Base-by-base conservation (phyloP, 1,284 basidiomycete genomes). In the Xerocomus minutiporus region DNA sequence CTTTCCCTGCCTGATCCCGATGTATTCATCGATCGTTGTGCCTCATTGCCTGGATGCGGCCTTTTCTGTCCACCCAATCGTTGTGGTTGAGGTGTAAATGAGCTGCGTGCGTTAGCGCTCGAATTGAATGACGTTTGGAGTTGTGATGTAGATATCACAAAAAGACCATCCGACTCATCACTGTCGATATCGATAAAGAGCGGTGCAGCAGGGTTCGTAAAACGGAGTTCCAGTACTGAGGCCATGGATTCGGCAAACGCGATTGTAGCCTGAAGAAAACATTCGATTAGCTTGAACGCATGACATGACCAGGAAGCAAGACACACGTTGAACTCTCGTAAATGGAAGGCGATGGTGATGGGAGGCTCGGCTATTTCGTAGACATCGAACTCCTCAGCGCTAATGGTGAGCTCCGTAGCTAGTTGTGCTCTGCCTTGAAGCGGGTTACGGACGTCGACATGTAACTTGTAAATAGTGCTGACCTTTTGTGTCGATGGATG, bases 271-370 rank as follows among this genome's bases (percentile, higher is more conserved):
- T 91, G 57, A 11, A 49, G 47, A 25, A 48, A 38, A 46, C 28
- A 34, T 6, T 44, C 23, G 29, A 50, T 57, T 40, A 53, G 26
- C 23, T 43, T 13, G 28, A 20, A 41, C 9, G 49, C 15, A 48
- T 8, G 47, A 54, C 41, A 45, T 32, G 23, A 49, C 48, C 13
- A 49, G 36, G 53, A 7, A 60, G 40, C 15, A 48, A 29, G 41
- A 54, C 48, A 50, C 15, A 90, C 88, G 60, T 83, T 88, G 69
- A 92, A 91, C 70, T 92, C 89, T 35, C 84, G 81, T 39, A 92
- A 68, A 68, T 91, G 88, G 61, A 91, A 91, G 2, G 81, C 82
- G 49, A 92, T 78, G 2, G 80, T 82, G 40, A 79, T 77, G 1
- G 88, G 84, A 13, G 78, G 68, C 4, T 75, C 68, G 57, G 74